These are phyloP conservation scores for Streptanthus diversifolius DNA, from an alignment of 345 rosid genomes.

Conservation along the genomic window DNA sequence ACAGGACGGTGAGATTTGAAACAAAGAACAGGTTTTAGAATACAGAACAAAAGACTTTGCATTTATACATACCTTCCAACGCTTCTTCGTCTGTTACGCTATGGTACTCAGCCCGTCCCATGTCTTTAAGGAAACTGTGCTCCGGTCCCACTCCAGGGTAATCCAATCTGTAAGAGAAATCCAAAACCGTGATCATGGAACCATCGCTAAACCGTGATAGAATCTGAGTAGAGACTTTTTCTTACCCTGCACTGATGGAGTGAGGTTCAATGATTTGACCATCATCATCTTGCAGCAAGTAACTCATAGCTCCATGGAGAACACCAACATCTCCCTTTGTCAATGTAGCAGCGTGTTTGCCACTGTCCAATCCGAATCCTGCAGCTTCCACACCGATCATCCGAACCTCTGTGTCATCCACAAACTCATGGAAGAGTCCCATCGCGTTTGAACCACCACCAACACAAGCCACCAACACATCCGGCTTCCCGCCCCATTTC, in stretches of 20 bases:
- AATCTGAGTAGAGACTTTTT: neutral
- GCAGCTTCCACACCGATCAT: slow-evolving; percentile 98
- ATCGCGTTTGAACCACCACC: slow-evolving; percentile 97
- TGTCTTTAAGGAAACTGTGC: slow-evolving; percentile 89
- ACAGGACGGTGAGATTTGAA: neutral
- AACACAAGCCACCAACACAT: slow-evolving; percentile 84
- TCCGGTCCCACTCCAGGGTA: slow-evolving; percentile 99
- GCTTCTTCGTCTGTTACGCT: slow-evolving; percentile 86
- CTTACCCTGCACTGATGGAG: slow-evolving; percentile 93
- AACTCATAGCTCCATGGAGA: slow-evolving; percentile 97
- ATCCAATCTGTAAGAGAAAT: slow-evolving; percentile 58
- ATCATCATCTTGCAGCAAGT: slow-evolving; percentile 86
- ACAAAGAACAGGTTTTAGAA: neutral
- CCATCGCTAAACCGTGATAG: neutral
- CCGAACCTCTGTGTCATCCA: slow-evolving; percentile 67
- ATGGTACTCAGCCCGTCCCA: slow-evolving; percentile 77
- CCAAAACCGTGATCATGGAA: slow-evolving; percentile 5
- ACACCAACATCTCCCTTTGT: slow-evolving; percentile 86
- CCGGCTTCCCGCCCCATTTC: slow-evolving; percentile 97
- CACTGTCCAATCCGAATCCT: slow-evolving; percentile 84
- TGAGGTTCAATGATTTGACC: slow-evolving; percentile 94
- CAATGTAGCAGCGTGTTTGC: slow-evolving; percentile 93
- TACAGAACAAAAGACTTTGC: neutral
- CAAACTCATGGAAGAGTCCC: slow-evolving; percentile 94
- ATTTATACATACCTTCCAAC: slow-evolving; percentile 55